These are phyloP conservation scores for Chlamydomonas schloesseri DNA, from an alignment of 139 green algal genomes.

Conservation along the genomic window DNA sequence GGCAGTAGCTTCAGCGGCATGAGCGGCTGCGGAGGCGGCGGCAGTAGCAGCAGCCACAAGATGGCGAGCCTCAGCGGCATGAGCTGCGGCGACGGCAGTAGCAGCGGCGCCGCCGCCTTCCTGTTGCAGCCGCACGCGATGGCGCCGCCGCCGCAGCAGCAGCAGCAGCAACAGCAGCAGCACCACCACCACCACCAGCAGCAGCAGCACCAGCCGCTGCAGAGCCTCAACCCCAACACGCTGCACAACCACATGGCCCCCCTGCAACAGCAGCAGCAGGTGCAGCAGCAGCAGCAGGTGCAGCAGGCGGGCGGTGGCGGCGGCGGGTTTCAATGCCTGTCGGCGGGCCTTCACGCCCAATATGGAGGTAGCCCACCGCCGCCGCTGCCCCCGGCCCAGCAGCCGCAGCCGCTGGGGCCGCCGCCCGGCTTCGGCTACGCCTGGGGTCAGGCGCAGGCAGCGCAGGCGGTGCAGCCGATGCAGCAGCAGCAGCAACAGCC, in stretches of 20 bases:
- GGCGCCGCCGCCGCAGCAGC: no score
- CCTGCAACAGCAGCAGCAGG: no score
- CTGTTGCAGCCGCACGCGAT: background rate
- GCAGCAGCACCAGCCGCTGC: conserved; percentile 20
- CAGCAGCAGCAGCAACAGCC: no score
- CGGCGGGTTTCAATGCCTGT: background rate
- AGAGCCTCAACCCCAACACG: background rate
- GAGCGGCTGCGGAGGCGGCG: no score
- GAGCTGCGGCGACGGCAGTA: no score
- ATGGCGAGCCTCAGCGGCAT: no score
- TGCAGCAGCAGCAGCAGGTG: background rate
- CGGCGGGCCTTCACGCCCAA: background rate
- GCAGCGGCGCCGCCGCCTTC: no score
- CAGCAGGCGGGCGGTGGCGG: background rate
- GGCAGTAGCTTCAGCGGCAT: background rate
- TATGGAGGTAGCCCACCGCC: conserved; percentile 13
- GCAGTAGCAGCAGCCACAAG: no score
- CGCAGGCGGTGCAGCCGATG: no score
- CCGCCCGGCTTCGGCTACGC: no score
- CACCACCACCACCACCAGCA: no score
- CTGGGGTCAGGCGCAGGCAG: no score
- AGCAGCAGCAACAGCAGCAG: conserved; percentile 11
- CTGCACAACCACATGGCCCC: background rate
- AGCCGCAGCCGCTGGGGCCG: background rate
- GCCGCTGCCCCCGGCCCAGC: conserved; percentile 9